Base-by-base conservation (phyloP, 1,284 basidiomycete species). In the Apiotrichum laibachii region DNA sequence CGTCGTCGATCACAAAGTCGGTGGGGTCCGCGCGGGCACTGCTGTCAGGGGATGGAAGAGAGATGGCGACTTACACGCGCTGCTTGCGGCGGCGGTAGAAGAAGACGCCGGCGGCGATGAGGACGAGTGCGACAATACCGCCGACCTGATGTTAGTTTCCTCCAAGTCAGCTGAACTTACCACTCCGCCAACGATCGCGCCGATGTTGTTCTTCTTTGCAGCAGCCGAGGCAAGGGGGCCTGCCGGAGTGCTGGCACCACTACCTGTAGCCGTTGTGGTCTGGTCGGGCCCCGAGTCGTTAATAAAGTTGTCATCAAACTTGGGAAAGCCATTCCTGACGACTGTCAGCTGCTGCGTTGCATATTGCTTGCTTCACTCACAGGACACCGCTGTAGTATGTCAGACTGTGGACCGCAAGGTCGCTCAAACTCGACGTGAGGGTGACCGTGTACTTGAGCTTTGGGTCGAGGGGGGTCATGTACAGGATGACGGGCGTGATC, bases 1-100 rank as follows among this genome's bases (percentile, higher is more conserved):
- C 26, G n/a, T 50, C 49, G 49, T 50, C 49, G 12, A 50, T 21
- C 12, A 50, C 21, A 26, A 50, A 50, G 12, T 50, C 34, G 33
- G 33, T 12, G 6, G 37, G 35, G 19, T 50, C 49, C 15, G 16
- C 49, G 6, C 35, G 37, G 10, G 22, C 8, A 11, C 37, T 50
- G 35, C 12, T 31, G 34, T 21, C 18, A n/a, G 33, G 13, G 10
- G 12, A n/a, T 5, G 6, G 1, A 44, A 3, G 26, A 21, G n/a
- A 21, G 11, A 11, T 19, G n/a, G 11, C 10, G 12, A 49, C 47
- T 35, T 19, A 49, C 47, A 49, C 47, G 6, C 9, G 13, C 8
- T 11, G 47, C n/a, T 33, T 19, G n/a, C 49, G 49, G 11, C 37
- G 35, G 35, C 18, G 16, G 49, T 19, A 40, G 33, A 21, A 50